Evolutionary conservation across 345 rosid genomes (phyloP), one percentile per base, ranked within the genome.

Genomic region (Citrus maxima): DNA sequence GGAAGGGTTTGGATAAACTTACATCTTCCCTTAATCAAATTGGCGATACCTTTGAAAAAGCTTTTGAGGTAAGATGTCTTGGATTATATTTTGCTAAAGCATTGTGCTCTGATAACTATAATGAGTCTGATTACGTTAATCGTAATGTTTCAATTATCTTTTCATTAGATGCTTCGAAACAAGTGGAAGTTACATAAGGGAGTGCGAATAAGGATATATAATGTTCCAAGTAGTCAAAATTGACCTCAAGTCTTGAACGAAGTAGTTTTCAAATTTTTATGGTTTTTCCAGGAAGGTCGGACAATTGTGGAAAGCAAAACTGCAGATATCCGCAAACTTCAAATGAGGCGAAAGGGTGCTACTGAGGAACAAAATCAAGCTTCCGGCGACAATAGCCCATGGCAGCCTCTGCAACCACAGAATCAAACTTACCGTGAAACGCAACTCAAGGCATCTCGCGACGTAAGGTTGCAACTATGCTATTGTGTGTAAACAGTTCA

Each of bases 381-480:
- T 37, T 79, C 80, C 32, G 86, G 84, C 22, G 76, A 76, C 32
- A 90, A 72, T 79, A 86, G 84, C 79, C 77, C 94, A 71, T 86
- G 88, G 91, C 89, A 88, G 65, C 89, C 87, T 25, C 35, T 66
- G 76, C 86, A 78, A 56, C 84, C 81, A 16, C 87, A 72, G 67
- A 79, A 68, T 75, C 90, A 81, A 76, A 79, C 85, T 86, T 84
- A 89, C 84, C 97, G 84, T 46, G 98, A 94, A 70, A 92, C 86
- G 63, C 98, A 93, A 77, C 91, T 97, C 87, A 97, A 97, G 92
- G 99, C 99, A 77, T 94, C 99, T 74, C 98, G 99, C 82, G 99
- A 97, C 79, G 98, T 97, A 87, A 93, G 97, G 91, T 88, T 91
- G 86, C 91, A 87, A 85, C 84, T 81, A 59, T 81, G 90, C 82